Percentiles rank a stretch among this genome's conserved stretches.
These are phyloP conservation scores for Candida odintsovae DNA, from an alignment of 805 yeast genomes.

Conservation along the genomic window DNA sequence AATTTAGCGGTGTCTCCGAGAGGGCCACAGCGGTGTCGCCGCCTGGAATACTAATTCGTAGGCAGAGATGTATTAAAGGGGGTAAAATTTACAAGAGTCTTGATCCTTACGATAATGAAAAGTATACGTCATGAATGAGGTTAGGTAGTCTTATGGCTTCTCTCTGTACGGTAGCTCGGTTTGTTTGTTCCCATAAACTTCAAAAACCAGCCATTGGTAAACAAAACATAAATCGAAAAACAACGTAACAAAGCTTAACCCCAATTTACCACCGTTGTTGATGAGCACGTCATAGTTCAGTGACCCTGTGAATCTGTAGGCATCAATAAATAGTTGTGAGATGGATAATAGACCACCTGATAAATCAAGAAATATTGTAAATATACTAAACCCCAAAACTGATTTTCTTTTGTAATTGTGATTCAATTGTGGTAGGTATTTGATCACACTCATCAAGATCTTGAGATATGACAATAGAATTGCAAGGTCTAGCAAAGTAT, in stretches of 20 bases:
- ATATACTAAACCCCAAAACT: slow-evolving; percentile 79
- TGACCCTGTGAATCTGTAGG: slow-evolving; percentile 20
- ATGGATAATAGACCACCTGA: slow-evolving; percentile 29
- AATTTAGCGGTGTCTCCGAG: not conserved
- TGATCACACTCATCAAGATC: slow-evolving; percentile 42
- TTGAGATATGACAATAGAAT: slow-evolving; percentile 36
- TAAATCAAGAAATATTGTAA: slow-evolving; percentile 35
- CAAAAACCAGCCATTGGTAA: slow-evolving; percentile 30
- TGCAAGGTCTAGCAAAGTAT: slow-evolving; percentile 28
- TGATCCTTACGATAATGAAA: not conserved
- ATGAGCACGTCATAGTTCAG: slow-evolving; percentile 21
- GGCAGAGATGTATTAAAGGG: not conserved
- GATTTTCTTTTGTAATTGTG: slow-evolving; percentile 76
- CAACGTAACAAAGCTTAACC: slow-evolving; percentile 33
- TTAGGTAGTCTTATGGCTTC: not conserved
- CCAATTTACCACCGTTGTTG: slow-evolving; percentile 35
- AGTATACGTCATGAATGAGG: not conserved
- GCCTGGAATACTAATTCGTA: not conserved
- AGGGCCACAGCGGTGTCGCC: not conserved
- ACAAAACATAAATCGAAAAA: slow-evolving; percentile 32
- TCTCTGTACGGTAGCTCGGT: not conserved
- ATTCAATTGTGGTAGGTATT: slow-evolving; percentile 74
- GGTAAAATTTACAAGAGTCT: not conserved
- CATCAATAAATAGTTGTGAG: slow-evolving; percentile 20
- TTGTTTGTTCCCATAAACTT: not conserved